Conservation (phyloP, 768 basidiomycete species). For the Suillus occidentalis region DNA sequence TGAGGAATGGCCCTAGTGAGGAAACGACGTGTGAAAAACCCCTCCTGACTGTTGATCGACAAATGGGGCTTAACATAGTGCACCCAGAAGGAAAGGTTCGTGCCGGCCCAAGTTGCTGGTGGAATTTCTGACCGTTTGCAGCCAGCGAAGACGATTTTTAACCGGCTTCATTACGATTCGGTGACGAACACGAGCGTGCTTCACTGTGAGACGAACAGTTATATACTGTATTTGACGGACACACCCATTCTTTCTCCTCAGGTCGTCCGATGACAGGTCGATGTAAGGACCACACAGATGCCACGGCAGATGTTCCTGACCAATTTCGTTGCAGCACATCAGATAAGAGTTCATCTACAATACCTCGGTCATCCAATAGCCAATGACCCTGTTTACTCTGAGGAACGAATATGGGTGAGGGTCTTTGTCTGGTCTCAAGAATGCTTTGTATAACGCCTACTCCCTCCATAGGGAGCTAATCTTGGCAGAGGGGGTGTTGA, state of each 20-base stretch:
- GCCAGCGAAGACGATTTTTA: constrained; percentile 90
- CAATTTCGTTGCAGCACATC: constrained; percentile 67
- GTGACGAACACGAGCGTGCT: constrained; percentile 84
- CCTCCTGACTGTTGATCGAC: constrained; percentile 87
- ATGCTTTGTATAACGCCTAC: not conserved
- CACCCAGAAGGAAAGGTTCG: constrained; percentile 84
- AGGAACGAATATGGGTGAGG: constrained; percentile 71
- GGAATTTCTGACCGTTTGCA: constrained; percentile 30
- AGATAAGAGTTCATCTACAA: constrained; percentile 95
- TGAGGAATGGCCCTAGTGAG: constrained; percentile 44
- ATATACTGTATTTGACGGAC: not conserved
- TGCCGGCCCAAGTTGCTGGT: not conserved
- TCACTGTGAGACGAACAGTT: constrained; percentile 53
- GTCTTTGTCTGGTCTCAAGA: not conserved
- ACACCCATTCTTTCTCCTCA: constrained; percentile 28
- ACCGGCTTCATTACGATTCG: constrained; percentile 75
- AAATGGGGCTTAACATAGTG: constrained; percentile 96
- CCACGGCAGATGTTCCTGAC: not conserved
- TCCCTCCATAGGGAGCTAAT: constrained; percentile 53
- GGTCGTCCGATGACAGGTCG: constrained; percentile 90
- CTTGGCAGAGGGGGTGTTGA: constrained; percentile 84
- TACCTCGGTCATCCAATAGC: constrained; percentile 92
- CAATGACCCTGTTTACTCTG: constrained; percentile 93
- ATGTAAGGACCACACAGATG: constrained; percentile 52
- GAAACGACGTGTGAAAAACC: constrained; percentile 86